A percentile compares a stretch with the other conserved stretches of the same genome.
phyloP scores from a whole-genome alignment of 345 rosid genomes.

The Lagerstroemia speciosa region DNA sequence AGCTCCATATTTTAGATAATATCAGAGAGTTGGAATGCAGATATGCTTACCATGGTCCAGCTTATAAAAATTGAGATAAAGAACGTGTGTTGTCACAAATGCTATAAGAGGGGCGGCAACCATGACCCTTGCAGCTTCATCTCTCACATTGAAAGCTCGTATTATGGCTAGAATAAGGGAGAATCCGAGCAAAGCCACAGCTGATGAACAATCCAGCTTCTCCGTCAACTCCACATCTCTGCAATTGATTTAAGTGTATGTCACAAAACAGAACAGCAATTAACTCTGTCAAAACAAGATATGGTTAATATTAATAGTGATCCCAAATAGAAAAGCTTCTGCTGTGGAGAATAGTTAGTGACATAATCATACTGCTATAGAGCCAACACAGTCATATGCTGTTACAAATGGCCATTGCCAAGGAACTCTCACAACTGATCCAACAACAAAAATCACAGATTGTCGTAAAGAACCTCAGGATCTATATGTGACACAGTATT shows the following conservation, averaged over 20 bases:
- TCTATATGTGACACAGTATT: background rate
- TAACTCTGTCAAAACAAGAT: background rate
- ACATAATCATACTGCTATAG: background rate
- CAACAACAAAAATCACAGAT: background rate
- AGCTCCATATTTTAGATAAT: background rate
- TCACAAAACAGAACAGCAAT: background rate
- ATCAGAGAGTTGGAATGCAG: background rate
- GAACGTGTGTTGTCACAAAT: conserved; percentile 67
- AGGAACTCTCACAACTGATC: background rate
- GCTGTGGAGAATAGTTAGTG: background rate
- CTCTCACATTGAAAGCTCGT: conserved; percentile 58
- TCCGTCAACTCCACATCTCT: conserved; percentile 83
- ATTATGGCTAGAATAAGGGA: conserved; percentile 55
- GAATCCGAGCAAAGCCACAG: conserved; percentile 60
- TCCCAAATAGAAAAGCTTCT: background rate
- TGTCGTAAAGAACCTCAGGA: background rate
- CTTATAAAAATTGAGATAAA: conserved; percentile 68
- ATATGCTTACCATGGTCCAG: conserved; percentile 61
- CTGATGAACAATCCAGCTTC: conserved; percentile 75
- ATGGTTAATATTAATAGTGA: conserved; percentile 1
- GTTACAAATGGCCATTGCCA: background rate
- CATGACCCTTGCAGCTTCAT: conserved; percentile 79
- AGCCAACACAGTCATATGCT: conserved; percentile 15
- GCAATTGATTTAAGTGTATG: conserved; percentile 13
- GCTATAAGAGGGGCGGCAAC: conserved; percentile 75